phyloP scores from a whole-genome alignment of 1,284 basidiomycete genomes.

The Marasmius tenuissimus region DNA sequence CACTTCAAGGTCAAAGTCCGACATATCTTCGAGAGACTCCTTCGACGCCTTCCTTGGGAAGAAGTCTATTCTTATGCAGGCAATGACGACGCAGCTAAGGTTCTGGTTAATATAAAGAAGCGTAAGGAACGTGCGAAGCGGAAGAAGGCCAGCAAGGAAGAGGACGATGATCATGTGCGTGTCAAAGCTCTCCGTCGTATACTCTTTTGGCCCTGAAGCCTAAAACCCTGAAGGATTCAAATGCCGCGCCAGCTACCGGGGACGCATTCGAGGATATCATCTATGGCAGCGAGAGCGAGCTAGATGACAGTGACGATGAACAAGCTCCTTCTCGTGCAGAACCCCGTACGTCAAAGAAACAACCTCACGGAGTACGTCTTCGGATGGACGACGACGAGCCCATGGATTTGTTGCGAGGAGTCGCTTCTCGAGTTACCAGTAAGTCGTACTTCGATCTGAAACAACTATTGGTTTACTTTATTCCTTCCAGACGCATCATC shows the following conservation, averaged over 20 bases:
- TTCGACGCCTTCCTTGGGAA: constrained; percentile 89
- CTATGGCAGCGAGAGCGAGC: constrained; percentile 91
- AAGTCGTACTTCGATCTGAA: constrained; percentile 26
- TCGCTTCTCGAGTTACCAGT: constrained; percentile 80
- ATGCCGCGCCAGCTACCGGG: constrained; percentile 57
- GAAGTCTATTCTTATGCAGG: constrained; percentile 78
- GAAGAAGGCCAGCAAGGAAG: constrained; percentile 56
- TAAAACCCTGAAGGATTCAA: constrained; percentile 29
- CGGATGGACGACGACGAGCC: constrained; percentile 92
- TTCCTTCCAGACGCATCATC: constrained; percentile 46
- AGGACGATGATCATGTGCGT: constrained; percentile 54
- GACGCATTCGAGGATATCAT: constrained; percentile 95
- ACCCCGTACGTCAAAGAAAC: constrained; percentile 37
- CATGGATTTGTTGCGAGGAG: constrained; percentile 90
- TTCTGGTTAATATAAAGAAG: constrained; percentile 90
- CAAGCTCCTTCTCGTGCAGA: constrained; percentile 27
- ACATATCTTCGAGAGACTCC: constrained; percentile 95
- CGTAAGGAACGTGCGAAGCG: constrained; percentile 89
- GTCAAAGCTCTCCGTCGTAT: background rate
- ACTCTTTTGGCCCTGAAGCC: background rate
- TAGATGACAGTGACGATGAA: constrained; percentile 70
- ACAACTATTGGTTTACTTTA: constrained; percentile 5
- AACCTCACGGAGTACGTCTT: constrained; percentile 57
- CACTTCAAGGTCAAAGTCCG: constrained; percentile 98
- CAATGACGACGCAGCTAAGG: constrained; percentile 73